A percentile compares a stretch with the other conserved stretches of the same genome.
These are phyloP conservation scores for Ceratocystis variospora DNA, from an alignment of 2,329 filamentous ascomycete species.

Conservation along the genomic window DNA sequence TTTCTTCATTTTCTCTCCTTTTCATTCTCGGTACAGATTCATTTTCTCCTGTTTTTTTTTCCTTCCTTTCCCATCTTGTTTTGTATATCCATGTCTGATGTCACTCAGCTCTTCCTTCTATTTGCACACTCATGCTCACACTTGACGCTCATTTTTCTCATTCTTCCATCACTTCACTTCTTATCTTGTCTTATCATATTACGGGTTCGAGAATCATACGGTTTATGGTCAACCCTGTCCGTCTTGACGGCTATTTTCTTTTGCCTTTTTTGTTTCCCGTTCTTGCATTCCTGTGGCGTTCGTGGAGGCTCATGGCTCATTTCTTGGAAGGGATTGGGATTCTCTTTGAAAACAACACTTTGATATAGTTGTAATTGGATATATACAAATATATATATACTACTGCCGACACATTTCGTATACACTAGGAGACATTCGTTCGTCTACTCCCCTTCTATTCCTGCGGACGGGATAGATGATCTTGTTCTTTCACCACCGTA, in stretches of 20 bases:
- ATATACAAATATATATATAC: background rate
- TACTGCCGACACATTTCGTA: background rate
- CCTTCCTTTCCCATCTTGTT: background rate
- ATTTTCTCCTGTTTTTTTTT: background rate
- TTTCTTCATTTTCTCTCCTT: background rate
- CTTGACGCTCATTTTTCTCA: background rate
- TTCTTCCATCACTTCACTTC: background rate
- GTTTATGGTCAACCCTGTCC: background rate
- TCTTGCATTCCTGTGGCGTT: background rate
- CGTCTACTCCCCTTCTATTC: too few relatives aligned
- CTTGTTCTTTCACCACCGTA: too few relatives aligned
- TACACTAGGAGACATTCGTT: too few relatives aligned
- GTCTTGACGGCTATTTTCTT: background rate
- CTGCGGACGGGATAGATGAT: too few relatives aligned
- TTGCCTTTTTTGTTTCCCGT: background rate
- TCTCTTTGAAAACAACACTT: background rate
- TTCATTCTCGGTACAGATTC: background rate
- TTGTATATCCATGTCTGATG: background rate
- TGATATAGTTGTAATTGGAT: background rate
- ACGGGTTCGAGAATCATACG: background rate
- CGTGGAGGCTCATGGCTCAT: background rate
- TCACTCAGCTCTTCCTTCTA: background rate
- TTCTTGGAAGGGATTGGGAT: background rate
- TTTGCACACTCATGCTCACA: background rate
- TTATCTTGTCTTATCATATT: conserved; percentile 1